Base-by-base conservation (phyloP, 1,284 basidiomycete genomes). In the Ustilago cynodontis region DNA sequence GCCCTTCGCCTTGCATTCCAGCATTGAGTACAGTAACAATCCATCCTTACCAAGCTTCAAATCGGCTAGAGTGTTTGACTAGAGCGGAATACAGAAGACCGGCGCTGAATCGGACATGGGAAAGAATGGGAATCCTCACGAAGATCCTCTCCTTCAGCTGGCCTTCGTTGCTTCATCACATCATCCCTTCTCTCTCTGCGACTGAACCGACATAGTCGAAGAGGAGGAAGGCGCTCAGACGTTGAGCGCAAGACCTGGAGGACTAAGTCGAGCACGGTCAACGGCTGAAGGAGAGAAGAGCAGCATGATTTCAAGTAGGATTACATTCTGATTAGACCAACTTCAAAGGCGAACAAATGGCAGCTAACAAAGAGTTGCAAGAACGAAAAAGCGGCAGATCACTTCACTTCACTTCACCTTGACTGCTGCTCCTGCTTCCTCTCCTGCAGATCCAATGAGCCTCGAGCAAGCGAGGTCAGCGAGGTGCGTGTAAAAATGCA, bases 241-340 rank as follows among this genome's bases (percentile, higher is more conserved):
- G 24, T 35, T 8, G 20, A 16, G 56, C 29, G 43, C 2, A 31
- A 47, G 41, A 26, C 56, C 28, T 33, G 39, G 28, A n/a, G 29
- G 39, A 41, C 54, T n/a, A 56, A 43, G 35, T 39, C 24, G 54
- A 56, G 39, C 37, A 41, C 54, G 7, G 54, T 20, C n/a, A 31
- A 53, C 9, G 9, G 49, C 49, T 14, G 16, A 14, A 9, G 18
- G 9, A 54, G 11, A 54, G 5, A 5, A 24, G 22, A 20, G 18
- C 29, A 53, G 31, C 18, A 53, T 7, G n/a, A n/a, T 33, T 18
- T 54, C n/a, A n/a, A n/a, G n/a, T n/a, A n/a, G 52, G 16, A 54
- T 18, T 39, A 22, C 11, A 39, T 24, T 37, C n/a, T 22, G n/a
- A 37, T 13, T 39, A 33, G 33, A 52, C 51, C 10, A 29, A 20